phyloP scores from a whole-genome alignment of 78 protist species.

The Dictyostelium capitatum region DNA sequence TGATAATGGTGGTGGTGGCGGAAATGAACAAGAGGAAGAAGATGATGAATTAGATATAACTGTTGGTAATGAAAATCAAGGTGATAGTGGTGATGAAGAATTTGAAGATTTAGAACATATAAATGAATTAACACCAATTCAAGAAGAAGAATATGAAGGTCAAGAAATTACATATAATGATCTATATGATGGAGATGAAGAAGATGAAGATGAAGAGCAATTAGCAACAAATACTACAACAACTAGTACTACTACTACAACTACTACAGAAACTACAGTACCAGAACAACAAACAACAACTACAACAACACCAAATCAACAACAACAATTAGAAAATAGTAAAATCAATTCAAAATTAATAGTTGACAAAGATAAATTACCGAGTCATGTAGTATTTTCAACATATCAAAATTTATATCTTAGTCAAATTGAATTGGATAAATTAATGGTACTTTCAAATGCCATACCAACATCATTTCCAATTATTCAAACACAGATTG shows the following conservation, averaged over 20 bases:
- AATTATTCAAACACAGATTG: constrained; percentile 64
- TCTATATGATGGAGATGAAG: background rate
- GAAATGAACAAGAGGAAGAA: background rate
- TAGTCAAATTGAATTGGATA: background rate
- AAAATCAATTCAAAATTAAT: background rate
- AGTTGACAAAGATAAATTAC: background rate
- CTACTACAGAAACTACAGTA: background rate
- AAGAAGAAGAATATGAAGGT: background rate
- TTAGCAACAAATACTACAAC: background rate
- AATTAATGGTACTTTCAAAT: constrained; percentile 7
- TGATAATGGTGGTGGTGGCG: background rate
- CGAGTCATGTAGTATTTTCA: constrained; percentile 71
- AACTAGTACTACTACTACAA: background rate
- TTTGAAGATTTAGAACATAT: background rate
- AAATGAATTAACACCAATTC: background rate
- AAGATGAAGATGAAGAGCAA: background rate
- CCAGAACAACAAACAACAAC: background rate
- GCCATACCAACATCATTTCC: constrained; percentile 54
- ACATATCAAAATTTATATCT: constrained; percentile 56
- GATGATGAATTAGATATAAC: background rate
- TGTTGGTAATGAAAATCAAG: background rate
- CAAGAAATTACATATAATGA: background rate
- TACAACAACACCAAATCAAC: background rate
- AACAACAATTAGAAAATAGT: constrained; percentile 13
- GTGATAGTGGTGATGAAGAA: constrained; percentile 1